Evolutionary conservation across 179 eudicot genomes (phyloP), one percentile per base, ranked within the genome.

Genomic region (Amaranthus tricolor): DNA sequence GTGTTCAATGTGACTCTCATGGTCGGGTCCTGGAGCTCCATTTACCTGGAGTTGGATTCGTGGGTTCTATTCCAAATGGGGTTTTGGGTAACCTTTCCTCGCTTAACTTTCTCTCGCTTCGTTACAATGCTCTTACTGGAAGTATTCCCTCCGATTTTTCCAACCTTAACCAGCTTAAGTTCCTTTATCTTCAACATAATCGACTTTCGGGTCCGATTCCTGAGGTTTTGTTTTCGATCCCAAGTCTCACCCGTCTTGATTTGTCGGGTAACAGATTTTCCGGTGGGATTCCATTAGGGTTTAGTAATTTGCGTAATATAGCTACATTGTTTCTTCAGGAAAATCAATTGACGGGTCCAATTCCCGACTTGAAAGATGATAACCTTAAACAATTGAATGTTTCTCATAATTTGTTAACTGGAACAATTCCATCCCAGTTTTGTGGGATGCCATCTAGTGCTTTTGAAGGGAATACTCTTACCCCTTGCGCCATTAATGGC

Each of bases 171-270:
- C 54, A 70, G 68, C 87, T 88, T 57, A 77, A 79, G 71, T 79
- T 62, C 10, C 74, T 88, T 0, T 88, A 79, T 68, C 74, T 88
- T 4, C 92, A 88, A 61, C 77, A 75, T 0, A 86, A 86, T 50
- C 59, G n/a, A 7, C 64, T 88, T 12, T 81, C 90, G 15, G 92
- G 92, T 9, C 67, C 68, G 6, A 83, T 88, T 69, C 86, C 90
- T 6, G 62, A 57, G 10, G 74, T 70, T 50, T 2, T 88, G 2
- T 80, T 85, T 55, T 56, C 69, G 14, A 47, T 86, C 11, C 53
- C 54, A 11, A 75, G 55, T 7, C 71, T 86, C 5, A 64, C 76
- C 19, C 81, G 85, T 7, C 56, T 88, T 17, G 73, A 76, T 45
- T 79, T 88, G 59, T 72, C 92, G 0, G 81, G 80, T 8, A 88